Evolutionary conservation across 164 flowering plant genomes (phyloP).

Genomic region (Santalum album): DNA sequence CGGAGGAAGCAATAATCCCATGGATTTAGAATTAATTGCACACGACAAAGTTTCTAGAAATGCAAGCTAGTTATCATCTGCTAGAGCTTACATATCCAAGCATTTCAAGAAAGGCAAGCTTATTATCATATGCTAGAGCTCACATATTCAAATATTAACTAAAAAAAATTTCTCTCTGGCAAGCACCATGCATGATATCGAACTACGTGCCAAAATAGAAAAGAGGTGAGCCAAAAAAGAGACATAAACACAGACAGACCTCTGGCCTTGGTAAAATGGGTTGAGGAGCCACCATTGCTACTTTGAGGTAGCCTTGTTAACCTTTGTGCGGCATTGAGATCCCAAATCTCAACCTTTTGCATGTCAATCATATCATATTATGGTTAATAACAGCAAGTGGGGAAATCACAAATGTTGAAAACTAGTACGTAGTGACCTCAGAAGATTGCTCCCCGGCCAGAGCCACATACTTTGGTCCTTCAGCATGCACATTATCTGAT

Average conservation of each 20-base stretch:
- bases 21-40: no score
- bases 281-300: conserved; percentile 19
- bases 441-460: conserved; percentile 69
- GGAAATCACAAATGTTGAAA: neutral
- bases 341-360: conserved; percentile 89
- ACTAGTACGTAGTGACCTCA: conserved; percentile 32
- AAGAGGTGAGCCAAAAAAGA: no score
- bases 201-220: no score
- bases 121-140: no score
- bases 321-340: conserved; percentile 58
- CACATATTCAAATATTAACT: no score
- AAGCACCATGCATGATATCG: no score
- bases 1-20: no score
- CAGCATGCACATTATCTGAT: conserved; percentile 18
- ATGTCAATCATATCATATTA: conserved; percentile 11
- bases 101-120: no score
- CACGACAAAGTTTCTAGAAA: no score
- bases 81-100: no score
- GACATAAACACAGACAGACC: conserved; percentile 34
- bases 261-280: conserved; percentile 38
- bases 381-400: conserved; percentile 10
- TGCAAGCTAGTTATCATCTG: no score
- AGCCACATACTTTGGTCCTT: conserved; percentile 47
- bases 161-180: no score
- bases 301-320: conserved; percentile 33